Percentiles rank a stretch among this genome's conserved stretches.
phyloP scores from a whole-genome alignment of 768 basidiomycete genomes.

The Phylloporus sp. region DNA sequence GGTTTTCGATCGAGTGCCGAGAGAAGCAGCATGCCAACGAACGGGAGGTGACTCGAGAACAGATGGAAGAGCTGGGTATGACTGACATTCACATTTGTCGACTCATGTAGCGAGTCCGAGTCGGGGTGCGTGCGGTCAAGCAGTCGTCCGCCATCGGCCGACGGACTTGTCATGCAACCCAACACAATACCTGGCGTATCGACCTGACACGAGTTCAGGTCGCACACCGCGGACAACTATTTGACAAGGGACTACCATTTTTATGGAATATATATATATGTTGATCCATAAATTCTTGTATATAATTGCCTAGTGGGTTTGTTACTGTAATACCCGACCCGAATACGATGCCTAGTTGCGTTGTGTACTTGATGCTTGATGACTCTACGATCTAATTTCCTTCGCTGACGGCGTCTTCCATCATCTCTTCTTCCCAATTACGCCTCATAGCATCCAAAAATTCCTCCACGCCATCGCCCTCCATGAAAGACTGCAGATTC shows the following conservation, averaged over 20 bases:
- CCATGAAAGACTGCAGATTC: conserved; percentile 60
- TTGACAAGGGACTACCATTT: too few species aligned
- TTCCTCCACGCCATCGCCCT: conserved; percentile 56
- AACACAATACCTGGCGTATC: not conserved
- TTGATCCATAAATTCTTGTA: not conserved
- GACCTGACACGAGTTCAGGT: not conserved
- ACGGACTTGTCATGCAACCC: not conserved
- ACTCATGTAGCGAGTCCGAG: conserved; percentile 33
- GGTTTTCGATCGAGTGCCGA: conserved; percentile 83
- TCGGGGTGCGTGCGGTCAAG: not conserved
- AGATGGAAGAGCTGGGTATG: conserved; percentile 61
- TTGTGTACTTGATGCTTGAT: too few species aligned
- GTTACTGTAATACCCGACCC: too few species aligned
- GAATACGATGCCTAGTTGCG: too few species aligned
- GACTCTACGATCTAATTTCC: conserved; percentile 12
- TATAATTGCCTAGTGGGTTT: too few species aligned
- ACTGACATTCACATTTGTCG: conserved; percentile 31
- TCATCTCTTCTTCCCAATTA: conserved; percentile 48
- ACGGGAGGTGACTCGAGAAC: conserved; percentile 65
- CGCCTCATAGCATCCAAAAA: conserved; percentile 55
- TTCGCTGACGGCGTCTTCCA: conserved; percentile 47
- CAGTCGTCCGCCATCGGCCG: not conserved
- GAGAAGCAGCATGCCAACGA: conserved; percentile 73
- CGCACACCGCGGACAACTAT: not conserved
- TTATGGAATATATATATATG: not conserved